These are phyloP conservation scores for Mycena albidolilacea DNA, from an alignment of 768 basidiomycete genomes.

Conservation along the genomic window DNA sequence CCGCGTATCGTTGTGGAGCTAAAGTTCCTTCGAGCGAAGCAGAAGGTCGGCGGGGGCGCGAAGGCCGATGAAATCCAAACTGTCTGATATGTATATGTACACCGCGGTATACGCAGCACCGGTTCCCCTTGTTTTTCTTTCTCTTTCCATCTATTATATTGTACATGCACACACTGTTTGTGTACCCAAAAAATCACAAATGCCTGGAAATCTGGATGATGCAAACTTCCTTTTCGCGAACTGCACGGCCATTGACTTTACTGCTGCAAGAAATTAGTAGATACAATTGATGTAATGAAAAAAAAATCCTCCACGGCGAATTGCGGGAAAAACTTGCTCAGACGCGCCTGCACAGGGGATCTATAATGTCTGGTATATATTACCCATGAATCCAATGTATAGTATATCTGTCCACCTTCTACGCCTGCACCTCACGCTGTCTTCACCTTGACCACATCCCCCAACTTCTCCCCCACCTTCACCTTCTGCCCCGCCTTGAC, in stretches of 20 bases:
- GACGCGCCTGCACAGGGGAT: too few relatives aligned
- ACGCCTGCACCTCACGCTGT: conserved; percentile 39
- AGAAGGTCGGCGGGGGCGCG: conserved; percentile 22
- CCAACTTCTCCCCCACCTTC: conserved; percentile 87
- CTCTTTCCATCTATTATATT: not conserved
- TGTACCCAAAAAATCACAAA: not conserved
- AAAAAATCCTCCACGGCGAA: too few relatives aligned
- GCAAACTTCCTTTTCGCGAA: too few relatives aligned
- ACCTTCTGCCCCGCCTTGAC: conserved; percentile 87
- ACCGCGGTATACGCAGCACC: too few relatives aligned
- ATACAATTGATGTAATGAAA: too few relatives aligned
- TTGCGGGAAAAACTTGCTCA: too few relatives aligned
- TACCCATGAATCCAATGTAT: not conserved
- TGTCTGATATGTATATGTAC: not conserved
- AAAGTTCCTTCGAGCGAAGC: conserved; percentile 7
- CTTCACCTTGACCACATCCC: conserved; percentile 65
- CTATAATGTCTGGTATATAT: not conserved
- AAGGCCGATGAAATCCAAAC: not conserved
- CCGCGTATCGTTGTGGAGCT: conserved; percentile 20
- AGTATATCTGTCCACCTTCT: not conserved
- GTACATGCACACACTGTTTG: not conserved
- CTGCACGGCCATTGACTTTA: too few relatives aligned
- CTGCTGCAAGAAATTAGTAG: too few relatives aligned
- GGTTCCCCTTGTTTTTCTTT: not conserved
- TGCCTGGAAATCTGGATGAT: not conserved